Percentiles rank a stretch among this genome's conserved stretches.
Evolutionary conservation across 2,329 filamentous ascomycete genomes (phyloP).

Genomic region (Fusarium sp.): DNA sequence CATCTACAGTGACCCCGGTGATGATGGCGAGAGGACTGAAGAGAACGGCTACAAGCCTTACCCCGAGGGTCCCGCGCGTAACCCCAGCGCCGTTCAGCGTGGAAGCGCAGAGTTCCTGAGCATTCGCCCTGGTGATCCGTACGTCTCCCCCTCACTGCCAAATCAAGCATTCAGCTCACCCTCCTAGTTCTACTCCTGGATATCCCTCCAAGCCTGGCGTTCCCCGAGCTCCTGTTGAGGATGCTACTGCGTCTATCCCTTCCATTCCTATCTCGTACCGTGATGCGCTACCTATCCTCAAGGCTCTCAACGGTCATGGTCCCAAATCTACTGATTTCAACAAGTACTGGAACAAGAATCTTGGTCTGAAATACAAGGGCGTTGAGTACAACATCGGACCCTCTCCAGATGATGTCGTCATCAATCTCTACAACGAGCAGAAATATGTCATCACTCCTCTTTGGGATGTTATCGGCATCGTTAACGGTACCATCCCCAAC

Average conservation of each 20-base stretch:
- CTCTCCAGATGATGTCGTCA: slow-evolving; percentile 73
- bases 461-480: slow-evolving; percentile 92
- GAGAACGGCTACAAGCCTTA: slow-evolving; percentile 82
- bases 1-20: slow-evolving; percentile 88
- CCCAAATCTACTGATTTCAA: slow-evolving; percentile 79
- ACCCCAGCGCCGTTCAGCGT: slow-evolving; percentile 89
- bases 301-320: slow-evolving; percentile 88
- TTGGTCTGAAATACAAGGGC: slow-evolving; percentile 80
- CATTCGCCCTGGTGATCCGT: slow-evolving; percentile 74
- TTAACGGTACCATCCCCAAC: slow-evolving; percentile 85
- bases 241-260: slow-evolving; percentile 82
- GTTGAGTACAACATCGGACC: slow-evolving; percentile 88
- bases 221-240: slow-evolving; percentile 75
- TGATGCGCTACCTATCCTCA: slow-evolving; percentile 88
- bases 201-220: slow-evolving; percentile 93
- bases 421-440: slow-evolving; percentile 82
- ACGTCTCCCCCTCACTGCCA: slow-evolving; percentile 24
- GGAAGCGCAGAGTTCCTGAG: slow-evolving; percentile 87
- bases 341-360: slow-evolving; percentile 72
- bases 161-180: slow-evolving; percentile 17
- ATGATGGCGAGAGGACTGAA: slow-evolving; percentile 84
- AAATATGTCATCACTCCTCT: slow-evolving; percentile 82
- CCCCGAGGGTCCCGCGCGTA: slow-evolving; percentile 84
- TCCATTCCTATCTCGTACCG: slow-evolving; percentile 90
- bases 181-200: slow-evolving; percentile 77